phyloP scores from a whole-genome alignment of 257 asterid genomes.

The Solanum lignicaule region DNA sequence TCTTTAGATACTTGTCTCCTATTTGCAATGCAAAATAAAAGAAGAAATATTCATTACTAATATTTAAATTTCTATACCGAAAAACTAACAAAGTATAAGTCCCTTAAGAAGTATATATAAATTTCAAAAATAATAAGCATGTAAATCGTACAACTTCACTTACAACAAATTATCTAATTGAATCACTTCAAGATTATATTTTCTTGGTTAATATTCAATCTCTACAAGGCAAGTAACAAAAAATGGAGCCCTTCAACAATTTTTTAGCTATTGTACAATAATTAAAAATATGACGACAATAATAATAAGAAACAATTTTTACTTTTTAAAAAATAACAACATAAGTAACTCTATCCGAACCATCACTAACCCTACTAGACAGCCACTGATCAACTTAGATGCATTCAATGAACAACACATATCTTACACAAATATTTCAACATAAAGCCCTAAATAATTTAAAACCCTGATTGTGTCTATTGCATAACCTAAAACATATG shows the following conservation, averaged over 20 bases:
- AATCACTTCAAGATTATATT: background rate
- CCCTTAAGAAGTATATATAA: background rate
- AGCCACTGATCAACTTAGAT: too few species aligned
- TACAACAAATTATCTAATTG: background rate
- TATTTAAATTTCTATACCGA: background rate
- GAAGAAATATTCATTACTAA: background rate
- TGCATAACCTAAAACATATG: background rate
- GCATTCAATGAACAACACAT: background rate
- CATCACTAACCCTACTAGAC: background rate
- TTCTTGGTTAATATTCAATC: background rate
- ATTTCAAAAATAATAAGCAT: too few species aligned
- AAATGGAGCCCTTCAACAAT: background rate
- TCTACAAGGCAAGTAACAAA: background rate
- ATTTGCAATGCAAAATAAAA: background rate
- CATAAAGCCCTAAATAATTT: background rate
- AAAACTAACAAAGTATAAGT: background rate
- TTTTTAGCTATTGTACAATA: too few species aligned
- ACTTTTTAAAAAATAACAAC: too few species aligned
- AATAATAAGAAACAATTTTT: too few species aligned
- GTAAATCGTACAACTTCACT: background rate
- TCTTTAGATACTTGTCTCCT: conserved; percentile 3
- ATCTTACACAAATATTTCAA: background rate
- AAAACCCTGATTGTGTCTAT: background rate
- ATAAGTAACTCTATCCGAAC: background rate
- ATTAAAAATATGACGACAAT: too few species aligned